Evolutionary conservation across 371 early-diverging fungal genomes (phyloP), one percentile per base, ranked within the genome.

Genomic region (Entomophthora muscae): DNA sequence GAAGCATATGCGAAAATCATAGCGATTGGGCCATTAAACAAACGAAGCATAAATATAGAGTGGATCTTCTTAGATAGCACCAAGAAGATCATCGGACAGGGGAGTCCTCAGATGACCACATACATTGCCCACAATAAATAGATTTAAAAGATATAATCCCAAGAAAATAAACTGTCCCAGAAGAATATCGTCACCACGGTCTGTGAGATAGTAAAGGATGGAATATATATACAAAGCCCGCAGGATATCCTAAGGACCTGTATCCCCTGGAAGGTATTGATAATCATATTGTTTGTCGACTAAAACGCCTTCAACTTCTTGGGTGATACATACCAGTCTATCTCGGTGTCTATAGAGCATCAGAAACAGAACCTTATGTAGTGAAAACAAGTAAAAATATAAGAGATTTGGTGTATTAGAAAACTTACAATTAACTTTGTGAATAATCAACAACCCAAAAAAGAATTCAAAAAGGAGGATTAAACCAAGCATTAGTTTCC

Each of bases 221-320:
- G 85, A 79, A 74, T 88, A 95, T 7, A 91, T 69, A 70, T 91
- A 95, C 82, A 70, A 91, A 92, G 2, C 93, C 93, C 12, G 93
- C 96, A 1, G 96, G 96, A 68, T 95, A 90, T 77, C 93, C 96
- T 53, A 93, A 72, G 93, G 95, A 1, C 96, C 96, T 1, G 94
- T 94, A 58, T 90, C 90, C n/a, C 96, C 96, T 24, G 73, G 66
- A 17, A 95, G 68, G 28, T 83, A 78, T 23, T 65, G 52, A 67
- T 95, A 95, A 68, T 93, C 84, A 26, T 55, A 55, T 3, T 82
- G 77, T 69, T 93, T 90, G 2, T 95, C 95, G 1, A 67, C 64
- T 7, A 88, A 62, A 67, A 87, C 89, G 10, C 82, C 83, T 30
- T 72, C 72, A 0, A 93, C 88, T 72, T 95, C 81, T 72, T 94